Evolutionary conservation across 2,329 filamentous ascomycete species (phyloP).

Genomic region (Aaosphaeria arxii): DNA sequence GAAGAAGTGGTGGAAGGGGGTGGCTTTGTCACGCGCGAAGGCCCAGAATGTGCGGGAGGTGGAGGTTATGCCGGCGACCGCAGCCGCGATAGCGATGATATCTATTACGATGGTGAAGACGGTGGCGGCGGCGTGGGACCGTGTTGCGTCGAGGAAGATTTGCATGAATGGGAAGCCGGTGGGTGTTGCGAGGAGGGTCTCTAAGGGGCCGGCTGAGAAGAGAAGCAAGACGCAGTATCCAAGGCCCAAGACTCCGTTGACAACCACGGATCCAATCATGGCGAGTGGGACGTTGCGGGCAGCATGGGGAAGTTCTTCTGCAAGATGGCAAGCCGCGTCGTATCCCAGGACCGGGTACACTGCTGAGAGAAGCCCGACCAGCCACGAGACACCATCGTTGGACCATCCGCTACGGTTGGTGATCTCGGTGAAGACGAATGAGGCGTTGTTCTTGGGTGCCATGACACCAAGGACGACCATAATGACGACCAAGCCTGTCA

Average conservation of each 20-base stretch:
- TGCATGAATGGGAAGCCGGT: constrained; percentile 48
- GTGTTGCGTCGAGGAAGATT: constrained; percentile 37
- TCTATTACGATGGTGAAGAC: constrained; percentile 34
- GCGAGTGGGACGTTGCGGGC: constrained; percentile 27
- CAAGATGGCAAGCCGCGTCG: constrained; percentile 44
- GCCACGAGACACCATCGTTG: constrained; percentile 17
- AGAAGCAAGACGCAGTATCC: constrained; percentile 43
- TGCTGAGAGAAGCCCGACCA: constrained; percentile 20
- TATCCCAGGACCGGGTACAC: constrained; percentile 28
- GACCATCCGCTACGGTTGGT: constrained; percentile 19
- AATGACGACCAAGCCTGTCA: constrained; percentile 13
- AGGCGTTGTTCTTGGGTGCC: constrained; percentile 14
- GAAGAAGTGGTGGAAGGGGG: constrained; percentile 39
- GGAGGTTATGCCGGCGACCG: constrained; percentile 29
- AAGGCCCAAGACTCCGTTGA: constrained; percentile 49
- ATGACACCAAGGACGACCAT: constrained; percentile 18
- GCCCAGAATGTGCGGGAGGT: constrained; percentile 41
- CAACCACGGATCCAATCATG: constrained; percentile 30
- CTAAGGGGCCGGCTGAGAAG: constrained; percentile 42
- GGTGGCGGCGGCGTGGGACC: constrained; percentile 35
- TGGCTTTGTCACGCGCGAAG: constrained; percentile 22
- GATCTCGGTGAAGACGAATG: constrained; percentile 17
- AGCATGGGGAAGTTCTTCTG: constrained; percentile 28
- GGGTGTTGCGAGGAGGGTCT: constrained; percentile 37
- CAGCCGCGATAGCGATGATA: constrained; percentile 14